Conservation (phyloP, 306 rosid species). For the Medicago arabica region DNA sequence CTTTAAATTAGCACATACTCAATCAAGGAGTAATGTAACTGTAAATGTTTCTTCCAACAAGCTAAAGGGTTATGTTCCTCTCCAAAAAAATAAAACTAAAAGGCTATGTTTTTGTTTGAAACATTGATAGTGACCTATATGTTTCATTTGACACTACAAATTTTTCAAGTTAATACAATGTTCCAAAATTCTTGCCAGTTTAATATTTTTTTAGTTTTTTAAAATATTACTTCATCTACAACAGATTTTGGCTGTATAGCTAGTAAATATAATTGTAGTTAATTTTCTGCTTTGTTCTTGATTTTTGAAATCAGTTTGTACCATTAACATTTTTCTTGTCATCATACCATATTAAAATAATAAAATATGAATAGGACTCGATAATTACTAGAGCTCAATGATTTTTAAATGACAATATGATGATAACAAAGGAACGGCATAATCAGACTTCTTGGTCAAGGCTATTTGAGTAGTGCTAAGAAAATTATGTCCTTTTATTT, state of each 20-base stretch:
- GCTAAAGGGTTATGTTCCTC: too few relatives aligned
- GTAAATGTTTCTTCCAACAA: background rate
- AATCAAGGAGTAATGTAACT: too few relatives aligned
- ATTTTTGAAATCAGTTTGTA: background rate
- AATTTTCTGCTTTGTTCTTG: conserved; percentile 19
- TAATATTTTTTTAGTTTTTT: background rate
- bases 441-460: background rate
- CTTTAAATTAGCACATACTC: too few relatives aligned
- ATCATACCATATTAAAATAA: background rate
- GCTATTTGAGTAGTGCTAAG: background rate
- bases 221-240: conserved; percentile 1
- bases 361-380: conserved; percentile 14
- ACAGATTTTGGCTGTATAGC: background rate
- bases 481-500: background rate
- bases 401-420: conserved; percentile 1
- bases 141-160: background rate
- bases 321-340: background rate
- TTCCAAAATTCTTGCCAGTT: background rate
- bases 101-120: too few relatives aligned
- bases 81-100: too few relatives aligned
- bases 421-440: background rate
- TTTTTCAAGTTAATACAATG: background rate
- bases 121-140: background rate
- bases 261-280: background rate
- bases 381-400: conserved; percentile 2